Evolutionary conservation across 371 early-diverging fungal species (phyloP).

Genomic region (Syncephalastrum racemosum): DNA sequence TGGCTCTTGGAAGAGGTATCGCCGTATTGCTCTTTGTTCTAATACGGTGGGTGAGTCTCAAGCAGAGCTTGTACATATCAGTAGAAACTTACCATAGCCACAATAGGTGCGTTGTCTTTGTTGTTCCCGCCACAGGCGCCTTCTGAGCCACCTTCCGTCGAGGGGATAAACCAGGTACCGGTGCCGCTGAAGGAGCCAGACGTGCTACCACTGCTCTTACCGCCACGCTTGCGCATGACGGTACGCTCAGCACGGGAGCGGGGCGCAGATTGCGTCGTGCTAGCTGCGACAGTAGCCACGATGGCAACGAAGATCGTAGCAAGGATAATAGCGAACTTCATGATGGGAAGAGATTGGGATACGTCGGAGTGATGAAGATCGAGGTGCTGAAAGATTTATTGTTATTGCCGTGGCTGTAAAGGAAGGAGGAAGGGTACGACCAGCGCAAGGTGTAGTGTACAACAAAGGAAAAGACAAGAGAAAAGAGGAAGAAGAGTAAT

Average conservation of each 20-base stretch:
- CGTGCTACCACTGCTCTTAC: not conserved
- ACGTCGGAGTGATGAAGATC: not conserved
- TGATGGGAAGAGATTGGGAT: constrained; percentile 1
- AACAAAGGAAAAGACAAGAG: constrained; percentile 7
- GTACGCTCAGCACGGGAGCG: constrained; percentile 11
- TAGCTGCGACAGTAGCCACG: constrained; percentile 8
- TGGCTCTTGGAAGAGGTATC: constrained; percentile 26
- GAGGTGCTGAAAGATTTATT: constrained; percentile 4
- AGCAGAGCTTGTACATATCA: not conserved
- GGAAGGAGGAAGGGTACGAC: constrained; percentile 4
- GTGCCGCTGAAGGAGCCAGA: constrained; percentile 20
- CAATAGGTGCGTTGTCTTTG: constrained; percentile 21
- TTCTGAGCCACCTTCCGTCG: constrained; percentile 25
- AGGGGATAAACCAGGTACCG: constrained; percentile 30
- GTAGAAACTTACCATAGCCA: constrained; percentile 21
- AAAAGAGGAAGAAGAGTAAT: constrained; percentile 1
- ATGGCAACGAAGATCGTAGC: constrained; percentile 6
- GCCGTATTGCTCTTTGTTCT: constrained; percentile 34
- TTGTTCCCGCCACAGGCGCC: constrained; percentile 28
- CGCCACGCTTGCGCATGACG: constrained; percentile 7
- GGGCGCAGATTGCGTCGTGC: not conserved
- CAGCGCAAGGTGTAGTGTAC: constrained; percentile 6
- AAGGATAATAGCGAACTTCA: constrained; percentile 6
- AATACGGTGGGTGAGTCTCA: not conserved
- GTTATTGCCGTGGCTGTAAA: too few relatives aligned